phyloP scores from a whole-genome alignment of 2,329 filamentous ascomycete species.

The Coniochaeta sp. region DNA sequence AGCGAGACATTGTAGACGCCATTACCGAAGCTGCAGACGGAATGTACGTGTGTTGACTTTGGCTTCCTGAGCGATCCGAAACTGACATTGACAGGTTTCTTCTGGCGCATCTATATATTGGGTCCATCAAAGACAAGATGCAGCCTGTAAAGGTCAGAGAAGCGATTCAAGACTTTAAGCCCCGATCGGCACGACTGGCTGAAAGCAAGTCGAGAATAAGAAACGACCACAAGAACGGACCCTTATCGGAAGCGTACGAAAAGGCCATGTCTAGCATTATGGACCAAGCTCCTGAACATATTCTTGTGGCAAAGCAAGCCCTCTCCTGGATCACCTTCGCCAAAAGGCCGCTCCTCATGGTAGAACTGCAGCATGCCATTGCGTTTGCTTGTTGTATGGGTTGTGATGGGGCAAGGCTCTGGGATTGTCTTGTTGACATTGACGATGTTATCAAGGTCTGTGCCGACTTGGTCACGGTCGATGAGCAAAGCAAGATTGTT shows the following conservation, averaged over 20 bases:
- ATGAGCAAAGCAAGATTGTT: slow-evolving; percentile 23
- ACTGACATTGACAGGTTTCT: no score
- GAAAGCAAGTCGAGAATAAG: not conserved
- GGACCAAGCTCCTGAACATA: slow-evolving; percentile 15
- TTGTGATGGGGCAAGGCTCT: no score
- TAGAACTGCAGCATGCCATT: slow-evolving; percentile 28
- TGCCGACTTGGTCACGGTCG: slow-evolving; percentile 24
- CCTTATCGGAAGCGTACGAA: slow-evolving; percentile 25
- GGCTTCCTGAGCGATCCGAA: no score
- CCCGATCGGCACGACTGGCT: not conserved
- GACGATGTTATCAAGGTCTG: slow-evolving; percentile 20
- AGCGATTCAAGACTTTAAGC: not conserved
- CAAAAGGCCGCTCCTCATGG: slow-evolving; percentile 14
- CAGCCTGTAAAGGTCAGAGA: not conserved
- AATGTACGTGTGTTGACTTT: slow-evolving; percentile 9
- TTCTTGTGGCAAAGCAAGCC: slow-evolving; percentile 12
- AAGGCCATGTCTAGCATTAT: slow-evolving; percentile 27
- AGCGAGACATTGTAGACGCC: slow-evolving; percentile 2
- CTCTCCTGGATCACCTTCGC: slow-evolving; percentile 25
- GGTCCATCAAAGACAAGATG: slow-evolving; percentile 1
- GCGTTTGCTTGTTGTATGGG: no score
- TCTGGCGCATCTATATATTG: slow-evolving; percentile 4
- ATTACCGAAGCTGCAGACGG: slow-evolving; percentile 6
- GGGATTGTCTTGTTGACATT: slow-evolving; percentile 14
- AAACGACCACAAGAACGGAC: slow-evolving; percentile 6